Conservation (phyloP, 768 basidiomycete genomes). For the Kwoniella mangroviensis region DNA sequence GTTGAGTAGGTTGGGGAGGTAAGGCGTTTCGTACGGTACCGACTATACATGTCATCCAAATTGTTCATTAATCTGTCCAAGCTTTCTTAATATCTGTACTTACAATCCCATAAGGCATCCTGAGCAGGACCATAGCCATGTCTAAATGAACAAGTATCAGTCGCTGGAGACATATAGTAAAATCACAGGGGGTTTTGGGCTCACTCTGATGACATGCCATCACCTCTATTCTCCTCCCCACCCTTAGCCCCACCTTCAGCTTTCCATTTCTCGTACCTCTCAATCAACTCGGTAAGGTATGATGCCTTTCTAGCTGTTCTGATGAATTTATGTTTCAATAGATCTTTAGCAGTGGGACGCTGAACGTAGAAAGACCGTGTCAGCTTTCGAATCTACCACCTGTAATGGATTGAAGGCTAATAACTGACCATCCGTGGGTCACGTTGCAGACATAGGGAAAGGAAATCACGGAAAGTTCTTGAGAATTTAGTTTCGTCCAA, state of each 20-base stretch:
- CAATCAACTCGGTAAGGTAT: constrained; percentile 94
- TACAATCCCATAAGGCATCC: constrained; percentile 80
- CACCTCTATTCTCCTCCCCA: constrained; percentile 58
- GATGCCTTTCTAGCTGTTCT: constrained; percentile 91
- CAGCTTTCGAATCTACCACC: background rate
- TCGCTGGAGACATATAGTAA: too few species aligned
- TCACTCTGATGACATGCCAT: constrained; percentile 21
- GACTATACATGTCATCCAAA: constrained; percentile 54
- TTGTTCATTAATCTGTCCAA: too few species aligned
- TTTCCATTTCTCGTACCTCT: constrained; percentile 90
- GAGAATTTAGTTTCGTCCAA: constrained; percentile 85
- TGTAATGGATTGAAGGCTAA: background rate
- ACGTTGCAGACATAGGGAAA: constrained; percentile 86
- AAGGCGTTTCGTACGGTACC: constrained; percentile 84
- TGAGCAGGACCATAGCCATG: constrained; percentile 59
- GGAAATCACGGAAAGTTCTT: constrained; percentile 91
- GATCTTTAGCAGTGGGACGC: constrained; percentile 92
- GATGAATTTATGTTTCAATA: constrained; percentile 95
- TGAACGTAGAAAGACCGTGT: constrained; percentile 51
- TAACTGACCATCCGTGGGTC: constrained; percentile 83
- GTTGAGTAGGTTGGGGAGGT: constrained; percentile 18
- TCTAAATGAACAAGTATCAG: constrained; percentile 16
- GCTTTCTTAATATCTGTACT: constrained; percentile 1
- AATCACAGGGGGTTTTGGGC: background rate
- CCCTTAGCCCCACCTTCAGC: constrained; percentile 77